phyloP scores from a whole-genome alignment of 148 eudicot genomes.

The Pouteria glomerata region DNA sequence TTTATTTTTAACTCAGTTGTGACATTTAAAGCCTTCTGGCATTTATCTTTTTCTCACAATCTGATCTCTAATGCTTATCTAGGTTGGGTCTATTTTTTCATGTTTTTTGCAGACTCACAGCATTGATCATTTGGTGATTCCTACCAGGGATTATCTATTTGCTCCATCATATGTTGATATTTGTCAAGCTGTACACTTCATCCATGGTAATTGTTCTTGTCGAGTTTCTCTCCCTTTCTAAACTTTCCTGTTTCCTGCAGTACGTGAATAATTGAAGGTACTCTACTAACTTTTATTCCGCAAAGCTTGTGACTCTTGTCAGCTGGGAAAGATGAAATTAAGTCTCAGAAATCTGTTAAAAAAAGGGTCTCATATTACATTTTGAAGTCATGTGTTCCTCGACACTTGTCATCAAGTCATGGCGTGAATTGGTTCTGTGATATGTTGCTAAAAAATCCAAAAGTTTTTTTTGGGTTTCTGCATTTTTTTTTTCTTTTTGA shows the following conservation, averaged over 20 bases:
- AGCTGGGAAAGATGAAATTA: not conserved
- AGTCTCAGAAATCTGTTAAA: too few species aligned
- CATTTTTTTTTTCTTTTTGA: not conserved
- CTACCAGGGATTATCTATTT: slow-evolving; percentile 86
- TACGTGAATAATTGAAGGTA: not conserved
- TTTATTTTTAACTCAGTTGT: too few species aligned
- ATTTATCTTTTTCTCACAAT: too few species aligned
- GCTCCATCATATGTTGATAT: slow-evolving; percentile 76
- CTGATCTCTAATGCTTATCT: not conserved
- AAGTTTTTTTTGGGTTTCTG: not conserved
- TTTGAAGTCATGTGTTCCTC: too few species aligned
- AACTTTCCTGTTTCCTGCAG: not conserved
- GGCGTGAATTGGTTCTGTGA: not conserved
- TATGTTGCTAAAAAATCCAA: not conserved
- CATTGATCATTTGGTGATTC: slow-evolving; percentile 80
- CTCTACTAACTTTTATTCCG: not conserved
- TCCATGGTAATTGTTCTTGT: slow-evolving; percentile 55
- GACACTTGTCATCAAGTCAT: not conserved
- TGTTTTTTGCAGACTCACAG: slow-evolving; percentile 46
- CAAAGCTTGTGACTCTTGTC: not conserved
- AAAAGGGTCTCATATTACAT: too few species aligned
- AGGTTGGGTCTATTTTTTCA: not conserved
- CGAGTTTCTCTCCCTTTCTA: not conserved
- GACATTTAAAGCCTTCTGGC: too few species aligned
- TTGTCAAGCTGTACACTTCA: slow-evolving; percentile 64